Evolutionary conservation across 1,284 basidiomycete genomes (phyloP).

Genomic region (Melampsora larici-populina): DNA sequence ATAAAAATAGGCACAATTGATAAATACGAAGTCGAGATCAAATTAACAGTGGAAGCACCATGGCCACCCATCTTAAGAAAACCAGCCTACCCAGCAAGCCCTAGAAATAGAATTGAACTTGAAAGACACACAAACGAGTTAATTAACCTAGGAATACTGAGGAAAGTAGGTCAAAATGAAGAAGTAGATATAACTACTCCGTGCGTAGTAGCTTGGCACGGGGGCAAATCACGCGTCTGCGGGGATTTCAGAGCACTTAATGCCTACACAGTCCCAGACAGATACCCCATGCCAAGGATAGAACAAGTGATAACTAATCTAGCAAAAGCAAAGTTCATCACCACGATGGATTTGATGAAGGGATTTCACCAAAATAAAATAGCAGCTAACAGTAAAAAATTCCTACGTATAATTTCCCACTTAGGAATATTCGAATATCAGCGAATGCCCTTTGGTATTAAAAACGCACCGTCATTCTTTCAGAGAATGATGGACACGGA

Average conservation of each 20-base stretch:
- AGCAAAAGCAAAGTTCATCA: neutral
- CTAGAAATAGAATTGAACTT: neutral
- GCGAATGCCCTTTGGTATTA: slow-evolving; percentile 29
- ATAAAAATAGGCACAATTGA: slow-evolving; percentile 10
- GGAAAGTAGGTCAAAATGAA: slow-evolving; percentile 16
- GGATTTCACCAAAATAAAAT: slow-evolving; percentile 14
- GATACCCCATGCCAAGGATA: slow-evolving; percentile 6
- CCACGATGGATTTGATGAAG: slow-evolving; percentile 10
- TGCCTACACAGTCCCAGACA: too few relatives aligned
- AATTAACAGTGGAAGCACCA: neutral
- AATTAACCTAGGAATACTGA: neutral
- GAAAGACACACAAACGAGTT: slow-evolving; percentile 7
- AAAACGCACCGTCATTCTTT: slow-evolving; percentile 24
- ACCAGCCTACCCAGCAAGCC: slow-evolving; percentile 13
- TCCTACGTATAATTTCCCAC: slow-evolving; percentile 2
- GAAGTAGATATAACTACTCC: too few relatives aligned
- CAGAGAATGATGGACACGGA: too few relatives aligned
- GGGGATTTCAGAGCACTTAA: slow-evolving; percentile 17
- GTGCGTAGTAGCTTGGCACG: too few relatives aligned
- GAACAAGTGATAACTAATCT: neutral
- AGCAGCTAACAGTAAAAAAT: neutral
- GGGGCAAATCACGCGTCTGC: slow-evolving; percentile 2
- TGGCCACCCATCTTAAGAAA: neutral
- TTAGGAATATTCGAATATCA: too few relatives aligned
- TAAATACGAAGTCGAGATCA: slow-evolving; percentile 5